Conservation (phyloP, 169 alveolate genomes). For the Fabrea salina region DNA sequence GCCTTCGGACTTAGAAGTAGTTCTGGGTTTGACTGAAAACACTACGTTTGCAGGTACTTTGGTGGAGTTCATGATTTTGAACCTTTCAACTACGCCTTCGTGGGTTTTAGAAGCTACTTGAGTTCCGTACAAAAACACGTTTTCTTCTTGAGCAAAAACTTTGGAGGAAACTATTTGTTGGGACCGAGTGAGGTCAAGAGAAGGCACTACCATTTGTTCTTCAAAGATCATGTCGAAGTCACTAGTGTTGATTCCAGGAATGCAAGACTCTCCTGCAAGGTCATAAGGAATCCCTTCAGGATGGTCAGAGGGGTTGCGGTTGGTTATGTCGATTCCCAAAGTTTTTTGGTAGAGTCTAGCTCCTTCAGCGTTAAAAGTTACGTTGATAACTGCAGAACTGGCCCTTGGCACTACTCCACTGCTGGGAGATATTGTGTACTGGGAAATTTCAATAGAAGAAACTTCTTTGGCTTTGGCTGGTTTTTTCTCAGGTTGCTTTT, state of each 20-base stretch:
- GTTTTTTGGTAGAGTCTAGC: conserved; percentile 75
- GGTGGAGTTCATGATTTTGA: conserved; percentile 86
- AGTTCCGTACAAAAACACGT: conserved; percentile 92
- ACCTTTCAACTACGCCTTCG: conserved; percentile 84
- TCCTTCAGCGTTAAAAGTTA: conserved; percentile 80
- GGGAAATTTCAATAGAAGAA: conserved; percentile 61
- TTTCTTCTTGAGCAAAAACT: conserved; percentile 89
- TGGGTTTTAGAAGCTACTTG: conserved; percentile 82
- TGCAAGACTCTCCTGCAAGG: conserved; percentile 88
- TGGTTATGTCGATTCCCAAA: conserved; percentile 80
- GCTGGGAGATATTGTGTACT: conserved; percentile 74
- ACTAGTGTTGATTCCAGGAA: conserved; percentile 91
- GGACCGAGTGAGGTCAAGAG: neutral
- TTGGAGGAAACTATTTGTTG: conserved; percentile 56
- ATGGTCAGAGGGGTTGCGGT: conserved; percentile 81
- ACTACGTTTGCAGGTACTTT: conserved; percentile 76
- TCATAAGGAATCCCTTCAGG: conserved; percentile 85
- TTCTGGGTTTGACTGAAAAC: conserved; percentile 78
- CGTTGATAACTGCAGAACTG: conserved; percentile 70
- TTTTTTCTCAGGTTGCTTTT: conserved; percentile 40
- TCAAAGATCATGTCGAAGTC: conserved; percentile 90
- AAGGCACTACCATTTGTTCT: conserved; percentile 89
- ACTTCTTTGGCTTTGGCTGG: conserved; percentile 55
- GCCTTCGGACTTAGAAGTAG: conserved; percentile 79
- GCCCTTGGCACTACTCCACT: conserved; percentile 79